Percentiles rank a stretch among this genome's conserved stretches.
These are phyloP conservation scores for Cordyceps cicadae DNA, from an alignment of 2,329 filamentous ascomycete genomes.

Conservation along the genomic window DNA sequence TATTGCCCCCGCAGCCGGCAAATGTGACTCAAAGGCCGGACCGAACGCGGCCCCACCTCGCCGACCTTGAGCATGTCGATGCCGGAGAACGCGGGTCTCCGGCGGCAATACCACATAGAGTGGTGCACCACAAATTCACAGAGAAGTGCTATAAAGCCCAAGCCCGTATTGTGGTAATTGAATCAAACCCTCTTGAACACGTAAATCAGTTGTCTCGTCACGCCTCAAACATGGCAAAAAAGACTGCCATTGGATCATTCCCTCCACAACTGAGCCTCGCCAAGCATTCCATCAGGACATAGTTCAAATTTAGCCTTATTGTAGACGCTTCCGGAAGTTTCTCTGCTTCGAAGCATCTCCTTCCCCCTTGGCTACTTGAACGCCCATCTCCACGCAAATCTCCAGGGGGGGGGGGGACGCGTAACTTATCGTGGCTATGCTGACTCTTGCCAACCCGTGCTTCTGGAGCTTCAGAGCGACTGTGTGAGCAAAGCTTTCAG, in stretches of 20 bases:
- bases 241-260: too few relatives aligned
- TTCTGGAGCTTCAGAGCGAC: too few relatives aligned
- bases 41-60: neutral
- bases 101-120: too few relatives aligned
- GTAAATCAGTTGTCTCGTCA: too few relatives aligned
- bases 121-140: too few relatives aligned
- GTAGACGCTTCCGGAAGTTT: neutral
- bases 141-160: too few relatives aligned
- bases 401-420: neutral
- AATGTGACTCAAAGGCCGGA: neutral
- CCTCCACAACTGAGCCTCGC: neutral
- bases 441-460: too few relatives aligned
- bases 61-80: neutral
- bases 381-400: neutral
- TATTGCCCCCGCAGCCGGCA: neutral
- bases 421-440: constrained; percentile 9
- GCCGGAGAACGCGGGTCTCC: neutral
- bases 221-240: neutral
- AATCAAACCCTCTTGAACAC: neutral
- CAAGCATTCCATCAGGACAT: neutral
- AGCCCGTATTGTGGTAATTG: too few relatives aligned
- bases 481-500: too few relatives aligned
- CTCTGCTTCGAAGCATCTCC: neutral
- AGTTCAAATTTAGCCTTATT: neutral
- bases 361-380: neutral